Percentiles rank a stretch among this genome's conserved stretches.
Evolutionary conservation across 2,329 filamentous ascomycete genomes (phyloP).

Genomic region (Aspergillus chevalieri): DNA sequence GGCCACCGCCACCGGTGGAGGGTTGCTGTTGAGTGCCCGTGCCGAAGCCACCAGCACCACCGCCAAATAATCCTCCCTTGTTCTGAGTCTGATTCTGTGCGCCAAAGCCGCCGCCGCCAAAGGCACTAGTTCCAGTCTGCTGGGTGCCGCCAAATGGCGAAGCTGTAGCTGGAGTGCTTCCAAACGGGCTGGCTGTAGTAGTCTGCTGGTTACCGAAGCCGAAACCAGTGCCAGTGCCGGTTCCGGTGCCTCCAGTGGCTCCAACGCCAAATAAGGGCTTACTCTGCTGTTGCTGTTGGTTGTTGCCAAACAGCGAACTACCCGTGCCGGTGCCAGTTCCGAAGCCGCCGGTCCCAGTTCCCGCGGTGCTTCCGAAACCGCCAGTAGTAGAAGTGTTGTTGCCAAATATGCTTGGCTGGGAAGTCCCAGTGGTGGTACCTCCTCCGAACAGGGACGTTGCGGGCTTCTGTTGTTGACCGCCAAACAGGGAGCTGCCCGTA

Average conservation of each 20-base stretch:
- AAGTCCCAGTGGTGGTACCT: conserved; percentile 19
- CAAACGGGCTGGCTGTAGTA: conserved; percentile 35
- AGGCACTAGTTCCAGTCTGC: conserved; percentile 30
- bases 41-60: conserved; percentile 33
- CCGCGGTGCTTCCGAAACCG: conserved; percentile 24
- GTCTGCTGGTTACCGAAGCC: conserved; percentile 36
- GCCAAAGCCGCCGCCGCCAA: conserved; percentile 37
- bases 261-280: conserved; percentile 31
- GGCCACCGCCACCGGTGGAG: conserved; percentile 31
- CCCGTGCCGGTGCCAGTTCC: conserved; percentile 22
- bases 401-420: conserved; percentile 37
- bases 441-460: conserved; percentile 33
- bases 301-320: conserved; percentile 39
- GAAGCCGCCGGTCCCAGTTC: conserved; percentile 22
- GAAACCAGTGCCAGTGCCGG: conserved; percentile 27
- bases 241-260: conserved; percentile 20
- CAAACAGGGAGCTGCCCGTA: conserved; percentile 37
- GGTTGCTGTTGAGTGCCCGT: conserved; percentile 39
- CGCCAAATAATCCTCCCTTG: conserved; percentile 29
- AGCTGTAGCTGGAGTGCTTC: conserved; percentile 32
- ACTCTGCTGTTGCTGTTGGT: conserved; percentile 30
- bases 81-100: conserved; percentile 32
- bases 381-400: conserved; percentile 30
- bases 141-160: conserved; percentile 41
- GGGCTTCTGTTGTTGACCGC: conserved; percentile 34